Evolutionary conservation across 1,284 basidiomycete species (phyloP).

Genomic region (Microbotryomycetes sp.): DNA sequence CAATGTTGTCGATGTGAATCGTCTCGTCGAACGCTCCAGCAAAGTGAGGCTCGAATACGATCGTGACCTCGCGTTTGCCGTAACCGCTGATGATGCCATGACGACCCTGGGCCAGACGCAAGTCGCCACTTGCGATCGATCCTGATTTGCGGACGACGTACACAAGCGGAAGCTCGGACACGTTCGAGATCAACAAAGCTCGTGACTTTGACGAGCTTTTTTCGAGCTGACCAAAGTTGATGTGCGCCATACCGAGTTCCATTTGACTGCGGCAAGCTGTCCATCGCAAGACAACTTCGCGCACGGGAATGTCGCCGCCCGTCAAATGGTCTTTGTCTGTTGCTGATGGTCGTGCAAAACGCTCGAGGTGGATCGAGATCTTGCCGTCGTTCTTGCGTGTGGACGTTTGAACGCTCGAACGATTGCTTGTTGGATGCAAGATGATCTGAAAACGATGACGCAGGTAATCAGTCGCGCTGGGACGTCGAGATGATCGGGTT

Average conservation of each 20-base stretch:
- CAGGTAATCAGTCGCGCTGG: neutral
- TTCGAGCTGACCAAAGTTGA: slow-evolving; percentile 51
- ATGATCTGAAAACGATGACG: slow-evolving; percentile 3
- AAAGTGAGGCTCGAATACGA: slow-evolving; percentile 45
- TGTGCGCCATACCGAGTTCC: slow-evolving; percentile 49
- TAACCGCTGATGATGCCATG: slow-evolving; percentile 50
- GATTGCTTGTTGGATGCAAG: slow-evolving; percentile 1
- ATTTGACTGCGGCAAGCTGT: slow-evolving; percentile 46
- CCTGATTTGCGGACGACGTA: slow-evolving; percentile 50
- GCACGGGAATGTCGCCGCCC: slow-evolving; percentile 46
- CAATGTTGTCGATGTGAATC: slow-evolving; percentile 48
- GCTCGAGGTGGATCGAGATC: slow-evolving; percentile 47
- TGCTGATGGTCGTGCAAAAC: slow-evolving; percentile 44
- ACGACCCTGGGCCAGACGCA: slow-evolving; percentile 48
- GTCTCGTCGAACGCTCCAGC: slow-evolving; percentile 48
- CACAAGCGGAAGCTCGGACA: slow-evolving; percentile 45
- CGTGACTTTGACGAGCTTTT: slow-evolving; percentile 48
- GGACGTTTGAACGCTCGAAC: slow-evolving; percentile 24
- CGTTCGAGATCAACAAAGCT: slow-evolving; percentile 49
- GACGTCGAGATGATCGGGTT: neutral
- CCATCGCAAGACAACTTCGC: slow-evolving; percentile 48
- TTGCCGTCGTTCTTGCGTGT: slow-evolving; percentile 49
- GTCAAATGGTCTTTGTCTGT: slow-evolving; percentile 33
- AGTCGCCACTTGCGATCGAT: slow-evolving; percentile 49
- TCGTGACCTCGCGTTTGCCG: slow-evolving; percentile 48